Evolutionary conservation across 1,139 yeast genomes (phyloP).

Genomic region (Pneumocystis sp.): DNA sequence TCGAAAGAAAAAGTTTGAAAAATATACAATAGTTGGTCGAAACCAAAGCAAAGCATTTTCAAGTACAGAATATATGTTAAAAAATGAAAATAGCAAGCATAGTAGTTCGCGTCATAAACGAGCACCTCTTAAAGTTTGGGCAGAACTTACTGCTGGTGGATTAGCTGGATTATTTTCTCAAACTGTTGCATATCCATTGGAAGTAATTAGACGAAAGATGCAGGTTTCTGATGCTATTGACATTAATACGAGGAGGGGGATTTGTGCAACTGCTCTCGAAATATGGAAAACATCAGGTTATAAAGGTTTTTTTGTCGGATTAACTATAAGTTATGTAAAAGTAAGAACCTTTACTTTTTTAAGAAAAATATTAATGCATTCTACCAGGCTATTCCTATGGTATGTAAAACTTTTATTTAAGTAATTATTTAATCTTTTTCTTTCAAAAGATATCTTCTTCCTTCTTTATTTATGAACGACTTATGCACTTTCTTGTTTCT

Average conservation of each 20-base stretch:
- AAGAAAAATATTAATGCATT: not conserved
- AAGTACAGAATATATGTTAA: not conserved
- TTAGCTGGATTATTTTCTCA: constrained; percentile 88
- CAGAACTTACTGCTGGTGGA: constrained; percentile 89
- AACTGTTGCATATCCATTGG: constrained; percentile 94
- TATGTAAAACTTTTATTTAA: not conserved
- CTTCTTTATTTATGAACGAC: not conserved
- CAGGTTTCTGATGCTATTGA: constrained; percentile 80
- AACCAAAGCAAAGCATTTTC: constrained; percentile 1
- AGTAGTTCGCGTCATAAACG: constrained; percentile 10
- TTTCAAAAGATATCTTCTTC: not conserved
- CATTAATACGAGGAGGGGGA: constrained; percentile 44
- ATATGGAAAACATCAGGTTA: constrained; percentile 33
- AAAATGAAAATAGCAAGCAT: not conserved
- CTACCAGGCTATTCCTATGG: not conserved
- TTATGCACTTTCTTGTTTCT: not conserved
- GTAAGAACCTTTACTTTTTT: constrained; percentile 26
- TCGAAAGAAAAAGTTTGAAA: constrained; percentile 40
- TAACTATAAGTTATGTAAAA: constrained; percentile 86
- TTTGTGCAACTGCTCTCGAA: constrained; percentile 33
- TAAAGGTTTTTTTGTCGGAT: constrained; percentile 80
- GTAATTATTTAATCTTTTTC: not conserved
- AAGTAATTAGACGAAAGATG: constrained; percentile 85
- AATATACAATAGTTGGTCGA: constrained; percentile 36
- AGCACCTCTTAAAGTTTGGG: constrained; percentile 69